Conservation (phyloP, 1,284 basidiomycete genomes). For the Hymenochaete sp. region DNA sequence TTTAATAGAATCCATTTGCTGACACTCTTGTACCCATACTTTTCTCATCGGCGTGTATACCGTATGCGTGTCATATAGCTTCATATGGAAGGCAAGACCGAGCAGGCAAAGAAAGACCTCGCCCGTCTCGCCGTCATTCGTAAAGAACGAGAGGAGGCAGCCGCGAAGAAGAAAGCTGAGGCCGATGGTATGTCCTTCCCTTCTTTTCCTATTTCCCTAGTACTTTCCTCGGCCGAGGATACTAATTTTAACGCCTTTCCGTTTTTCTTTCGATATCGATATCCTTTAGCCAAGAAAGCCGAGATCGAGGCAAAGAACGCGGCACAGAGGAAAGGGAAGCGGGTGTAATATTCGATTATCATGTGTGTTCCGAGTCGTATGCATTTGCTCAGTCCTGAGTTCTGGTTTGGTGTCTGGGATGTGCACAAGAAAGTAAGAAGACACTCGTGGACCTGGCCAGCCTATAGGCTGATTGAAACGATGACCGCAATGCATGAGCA, state of each 20-base stretch:
- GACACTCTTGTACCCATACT: conserved; percentile 13
- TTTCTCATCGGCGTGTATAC: background rate
- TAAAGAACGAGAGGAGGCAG: conserved; percentile 77
- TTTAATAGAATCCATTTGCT: too few relatives aligned
- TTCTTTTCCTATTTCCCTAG: conserved; percentile 4
- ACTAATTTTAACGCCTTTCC: background rate
- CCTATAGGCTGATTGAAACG: too few relatives aligned
- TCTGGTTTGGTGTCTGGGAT: too few relatives aligned
- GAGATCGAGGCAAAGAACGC: conserved; percentile 36
- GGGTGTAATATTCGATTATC: conserved; percentile 17
- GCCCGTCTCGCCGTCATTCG: conserved; percentile 80
- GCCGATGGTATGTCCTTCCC: conserved; percentile 50
- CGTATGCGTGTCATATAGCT: conserved; percentile 36
- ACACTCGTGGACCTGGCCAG: too few relatives aligned
- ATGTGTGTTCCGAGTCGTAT: too few relatives aligned
- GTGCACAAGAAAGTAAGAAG: too few relatives aligned
- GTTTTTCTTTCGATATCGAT: background rate
- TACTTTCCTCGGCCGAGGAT: background rate
- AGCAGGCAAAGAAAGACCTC: conserved; percentile 80
- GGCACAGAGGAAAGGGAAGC: conserved; percentile 23
- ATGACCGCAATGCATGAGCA: too few relatives aligned
- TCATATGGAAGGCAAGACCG: conserved; percentile 74
- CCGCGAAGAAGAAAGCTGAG: conserved; percentile 78
- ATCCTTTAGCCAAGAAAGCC: conserved; percentile 36
- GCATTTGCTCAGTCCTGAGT: too few relatives aligned